A percentile compares a stretch with the other conserved stretches of the same genome.
phyloP scores from a whole-genome alignment of 345 rosid genomes.

The Eucalyptus curtisii region DNA sequence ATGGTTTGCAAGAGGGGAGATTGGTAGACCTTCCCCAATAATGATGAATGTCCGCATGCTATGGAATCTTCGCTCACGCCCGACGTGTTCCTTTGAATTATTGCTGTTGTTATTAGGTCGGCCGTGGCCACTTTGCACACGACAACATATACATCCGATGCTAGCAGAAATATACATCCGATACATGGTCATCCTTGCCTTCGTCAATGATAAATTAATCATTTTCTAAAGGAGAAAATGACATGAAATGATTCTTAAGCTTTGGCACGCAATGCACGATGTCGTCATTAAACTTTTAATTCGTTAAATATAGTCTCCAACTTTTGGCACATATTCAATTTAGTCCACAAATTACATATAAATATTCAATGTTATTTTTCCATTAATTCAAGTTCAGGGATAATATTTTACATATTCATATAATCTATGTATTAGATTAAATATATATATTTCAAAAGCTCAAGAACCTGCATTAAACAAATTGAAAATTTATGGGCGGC shows the following conservation, averaged over 20 bases:
- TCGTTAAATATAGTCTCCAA: fast-evolving
- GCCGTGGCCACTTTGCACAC: neutral
- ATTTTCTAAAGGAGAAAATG: neutral
- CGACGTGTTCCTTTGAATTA: neutral
- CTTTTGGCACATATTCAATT: neutral
- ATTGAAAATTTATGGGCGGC: fast-evolving
- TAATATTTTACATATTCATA: neutral
- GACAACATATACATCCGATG: neutral
- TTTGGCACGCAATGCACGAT: fast-evolving
- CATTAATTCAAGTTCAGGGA: neutral
- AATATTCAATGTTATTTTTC: neutral
- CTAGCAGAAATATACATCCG: neutral
- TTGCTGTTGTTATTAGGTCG: neutral
- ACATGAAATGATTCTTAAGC: neutral
- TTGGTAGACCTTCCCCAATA: neutral
- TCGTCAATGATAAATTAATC: neutral
- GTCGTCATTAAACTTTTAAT: neutral
- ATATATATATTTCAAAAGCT: neutral
- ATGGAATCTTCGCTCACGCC: neutral
- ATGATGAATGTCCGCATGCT: neutral
- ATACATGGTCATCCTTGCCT: neutral
- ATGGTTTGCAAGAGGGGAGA: neutral
- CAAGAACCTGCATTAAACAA: fast-evolving
- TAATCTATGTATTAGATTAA: neutral
- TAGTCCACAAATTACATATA: fast-evolving